Base-by-base conservation (phyloP, 495 filamentous ascomycete species). In the Polyplosphaeria fusca region DNA sequence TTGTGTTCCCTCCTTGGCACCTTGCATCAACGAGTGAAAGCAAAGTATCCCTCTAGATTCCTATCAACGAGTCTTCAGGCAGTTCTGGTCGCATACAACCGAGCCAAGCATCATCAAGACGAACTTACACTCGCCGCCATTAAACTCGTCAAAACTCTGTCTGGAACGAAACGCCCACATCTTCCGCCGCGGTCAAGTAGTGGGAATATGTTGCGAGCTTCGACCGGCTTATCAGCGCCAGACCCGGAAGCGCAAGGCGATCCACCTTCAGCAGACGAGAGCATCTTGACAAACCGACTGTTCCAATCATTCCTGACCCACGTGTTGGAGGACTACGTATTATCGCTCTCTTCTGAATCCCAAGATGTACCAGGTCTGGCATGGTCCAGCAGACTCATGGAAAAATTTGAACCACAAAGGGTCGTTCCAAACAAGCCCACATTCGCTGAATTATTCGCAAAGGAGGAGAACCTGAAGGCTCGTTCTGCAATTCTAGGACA, bases 21-120 rank as follows among this genome's bases (percentile, higher is more conserved):
- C n/a, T 79, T 96, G 5, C 93, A 96, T 68, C 79, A 79, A 14
- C 84, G 93, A 39, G 91, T 98, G 68, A 84, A 87, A 68, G 93
- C 93, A 2, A 92, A 91, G 71, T 86, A 86, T 52, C 93, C 93
- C 1, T 94, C 89, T 52, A 86, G 91, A 16, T 98, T 98, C 70
- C 77, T 98, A 26, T 88, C 88, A n/a, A 88, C 88, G 1, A 89
- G 89, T 26, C 79, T 97, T 14, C 85, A 88, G 55, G 87, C 89
- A 12, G 81, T 89, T 11, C 74, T 88, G 16, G 76, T 80, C 27
- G 80, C 86, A 3, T 95, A 90, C 68, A 77, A 79, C 30, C 60
- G 66, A 28, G 61, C 69, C 5, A 47, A 43, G 5, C 44, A 52
- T 9, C 73, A 78, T 55, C 76, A 73, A 26, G 78, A 81, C 24